These are phyloP conservation scores for Lophium mytilinum DNA, from an alignment of 495 filamentous ascomycete species.

Conservation along the genomic window DNA sequence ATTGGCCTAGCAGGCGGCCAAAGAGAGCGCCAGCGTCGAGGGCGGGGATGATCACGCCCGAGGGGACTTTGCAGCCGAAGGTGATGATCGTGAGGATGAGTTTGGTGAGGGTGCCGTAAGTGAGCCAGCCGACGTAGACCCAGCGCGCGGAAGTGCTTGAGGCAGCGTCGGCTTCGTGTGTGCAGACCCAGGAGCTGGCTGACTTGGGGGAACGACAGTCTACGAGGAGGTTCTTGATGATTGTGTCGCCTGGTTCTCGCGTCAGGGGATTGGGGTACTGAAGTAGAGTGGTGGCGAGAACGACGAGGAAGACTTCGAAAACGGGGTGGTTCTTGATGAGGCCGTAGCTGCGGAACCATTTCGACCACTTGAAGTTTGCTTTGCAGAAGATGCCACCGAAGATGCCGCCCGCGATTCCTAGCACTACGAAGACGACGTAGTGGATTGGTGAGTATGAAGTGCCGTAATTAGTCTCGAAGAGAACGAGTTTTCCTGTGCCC, in stretches of 20 bases:
- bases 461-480: conserved; percentile 54
- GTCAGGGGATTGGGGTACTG: conserved; percentile 49
- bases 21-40: conserved; percentile 51
- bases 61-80: conserved; percentile 51
- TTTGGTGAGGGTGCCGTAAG: conserved; percentile 46
- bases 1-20: conserved; percentile 47
- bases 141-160: conserved; percentile 7
- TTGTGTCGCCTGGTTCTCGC: conserved; percentile 44
- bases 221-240: conserved; percentile 47
- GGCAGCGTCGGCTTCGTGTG: conserved; percentile 33
- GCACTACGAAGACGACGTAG: conserved; percentile 47
- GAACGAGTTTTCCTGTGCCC: conserved; percentile 48
- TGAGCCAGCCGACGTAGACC: conserved; percentile 42
- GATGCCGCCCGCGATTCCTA: conserved; percentile 48
- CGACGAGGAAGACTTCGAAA: conserved; percentile 46
- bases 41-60: conserved; percentile 52
- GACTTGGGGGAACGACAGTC: conserved; percentile 37
- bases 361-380: conserved; percentile 49
- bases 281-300: conserved; percentile 44
- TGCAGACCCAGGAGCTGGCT: conserved; percentile 40
- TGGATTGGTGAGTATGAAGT: conserved; percentile 45
- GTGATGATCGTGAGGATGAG: conserved; percentile 48
- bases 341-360: conserved; percentile 43
- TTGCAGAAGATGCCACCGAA: conserved; percentile 51
- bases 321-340: conserved; percentile 47